Conservation (phyloP, 2,329 filamentous ascomycete species). For the Tolypocladium tropicale region DNA sequence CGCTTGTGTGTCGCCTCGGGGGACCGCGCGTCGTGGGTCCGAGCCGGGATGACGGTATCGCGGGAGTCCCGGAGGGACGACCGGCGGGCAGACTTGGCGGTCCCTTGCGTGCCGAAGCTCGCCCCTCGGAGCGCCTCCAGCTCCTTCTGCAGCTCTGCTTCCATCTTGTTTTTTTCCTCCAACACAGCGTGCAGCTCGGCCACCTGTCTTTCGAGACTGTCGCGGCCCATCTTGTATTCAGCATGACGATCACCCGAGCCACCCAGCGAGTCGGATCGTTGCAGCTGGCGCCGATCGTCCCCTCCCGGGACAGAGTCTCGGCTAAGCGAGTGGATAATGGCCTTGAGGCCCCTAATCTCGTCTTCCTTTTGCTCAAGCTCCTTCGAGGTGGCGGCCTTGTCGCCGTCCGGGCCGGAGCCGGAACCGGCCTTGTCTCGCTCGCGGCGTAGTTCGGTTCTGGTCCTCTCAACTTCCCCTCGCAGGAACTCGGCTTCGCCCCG, state of each 20-base stretch:
- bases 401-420: conserved; percentile 26
- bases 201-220: conserved; percentile 72
- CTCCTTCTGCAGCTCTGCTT: conserved; percentile 81
- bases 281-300: conserved; percentile 20
- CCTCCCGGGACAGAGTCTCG: conserved; percentile 52
- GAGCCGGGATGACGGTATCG: conserved; percentile 51
- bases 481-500: conserved; percentile 93
- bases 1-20: conserved; percentile 40
- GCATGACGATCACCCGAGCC: conserved; percentile 13
- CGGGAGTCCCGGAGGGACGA: conserved; percentile 57
- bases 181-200: conserved; percentile 64
- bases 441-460: conserved; percentile 74
- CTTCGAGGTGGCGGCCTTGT: conserved; percentile 46
- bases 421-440: conserved; percentile 67
- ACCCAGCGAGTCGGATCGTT: conserved; percentile 23
- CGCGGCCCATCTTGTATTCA: conserved; percentile 26
- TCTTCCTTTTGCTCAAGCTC: conserved; percentile 92
- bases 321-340: conserved; percentile 93
- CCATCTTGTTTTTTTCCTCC: conserved; percentile 61
- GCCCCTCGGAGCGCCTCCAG: conserved; percentile 53
- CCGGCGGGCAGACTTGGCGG: conserved; percentile 28
- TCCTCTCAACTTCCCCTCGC: conserved; percentile 86
- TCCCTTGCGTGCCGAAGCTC: conserved; percentile 13
- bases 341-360: conserved; percentile 92
- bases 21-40: conserved; percentile 34